A percentile compares a stretch with the other conserved stretches of the same genome.
Evolutionary conservation across 2,329 filamentous ascomycete genomes (phyloP).

Genomic region (Trichoderma cornu-damae): DNA sequence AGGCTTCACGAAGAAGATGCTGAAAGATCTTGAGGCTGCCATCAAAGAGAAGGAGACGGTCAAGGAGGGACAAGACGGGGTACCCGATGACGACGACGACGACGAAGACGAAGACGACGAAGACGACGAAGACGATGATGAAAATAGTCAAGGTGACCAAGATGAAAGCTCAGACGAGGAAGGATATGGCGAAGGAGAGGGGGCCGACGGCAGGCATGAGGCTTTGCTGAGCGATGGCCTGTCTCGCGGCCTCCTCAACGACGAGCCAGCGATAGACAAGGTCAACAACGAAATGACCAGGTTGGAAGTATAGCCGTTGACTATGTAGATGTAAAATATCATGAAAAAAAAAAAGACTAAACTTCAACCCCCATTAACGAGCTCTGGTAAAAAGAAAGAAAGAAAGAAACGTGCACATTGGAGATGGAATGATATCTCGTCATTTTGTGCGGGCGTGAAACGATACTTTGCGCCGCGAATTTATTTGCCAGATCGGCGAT

Average conservation of each 20-base stretch:
- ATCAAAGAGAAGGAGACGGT: conserved; percentile 69
- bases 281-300: conserved; percentile 30
- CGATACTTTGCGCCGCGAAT: conserved; percentile 22
- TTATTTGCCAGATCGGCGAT: conserved; percentile 25
- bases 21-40: conserved; percentile 86
- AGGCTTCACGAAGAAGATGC: conserved; percentile 95
- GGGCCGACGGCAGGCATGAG: background rate
- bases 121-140: conserved; percentile 24
- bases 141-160: conserved; percentile 20
- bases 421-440: conserved; percentile 21
- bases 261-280: conserved; percentile 9
- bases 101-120: conserved; percentile 29
- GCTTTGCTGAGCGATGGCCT: background rate
- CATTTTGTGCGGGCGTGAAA: conserved; percentile 24
- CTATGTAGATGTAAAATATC: background rate
- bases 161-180: conserved; percentile 18
- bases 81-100: conserved; percentile 29
- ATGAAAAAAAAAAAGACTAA: background rate
- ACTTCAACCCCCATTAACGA: background rate
- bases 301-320: conserved; percentile 26
- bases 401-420: background rate
- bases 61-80: conserved; percentile 32
- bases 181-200: background rate
- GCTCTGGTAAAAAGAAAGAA: background rate
- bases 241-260: background rate